Evolutionary conservation across 1,284 basidiomycete species (phyloP), one percentile per base, ranked within the genome.

Genomic region (Ceratobasidium sp.): DNA sequence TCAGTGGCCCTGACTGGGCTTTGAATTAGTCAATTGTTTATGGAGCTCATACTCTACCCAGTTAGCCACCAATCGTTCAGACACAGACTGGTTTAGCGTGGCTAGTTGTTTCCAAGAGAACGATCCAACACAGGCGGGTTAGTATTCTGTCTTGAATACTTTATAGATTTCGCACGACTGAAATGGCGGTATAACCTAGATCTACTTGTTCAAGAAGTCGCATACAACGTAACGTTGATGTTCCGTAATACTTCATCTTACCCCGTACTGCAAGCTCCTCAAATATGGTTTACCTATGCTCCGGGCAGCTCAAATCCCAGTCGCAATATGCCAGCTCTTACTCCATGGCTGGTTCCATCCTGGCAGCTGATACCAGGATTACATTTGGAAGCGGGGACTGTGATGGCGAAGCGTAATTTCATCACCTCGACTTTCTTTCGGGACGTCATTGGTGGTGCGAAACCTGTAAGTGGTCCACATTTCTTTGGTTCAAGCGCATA

Each of bases 361-460:
- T 63, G 61, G 61, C 61, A 63, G 42, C 61, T 49, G 5, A 21
- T 49, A 18, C 61, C 61, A 63, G 61, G 61, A 25, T 48, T 63
- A 6, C 61, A 63, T 33, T n/a, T 49, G 25, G 61, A 63, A 21
- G 61, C 61, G 2, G 61, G 49, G 30, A 33, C 46, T 0, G 44
- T 28, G 18, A 44, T 63, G 42, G 61, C 61, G 12, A 63, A 63
- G 42, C 61, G 61, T 28, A 63, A 63, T 2, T 63, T 63, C 30
- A 63, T 63, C 25, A 49, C 30, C 21, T 63, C 61, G 6, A 8
- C 61, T 2, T 49, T 63, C 46, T 7, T 49, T 5, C 61, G 61
- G 1, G 61, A 63, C 21, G 42, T 48, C 5, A 44, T 63, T 30
- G 61, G 40, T 33, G 61, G 61, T 25, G 61, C 61, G 11, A 63